Evolutionary conservation across 2,329 filamentous ascomycete species (phyloP).

Genomic region (Coniochaeta sp.): DNA sequence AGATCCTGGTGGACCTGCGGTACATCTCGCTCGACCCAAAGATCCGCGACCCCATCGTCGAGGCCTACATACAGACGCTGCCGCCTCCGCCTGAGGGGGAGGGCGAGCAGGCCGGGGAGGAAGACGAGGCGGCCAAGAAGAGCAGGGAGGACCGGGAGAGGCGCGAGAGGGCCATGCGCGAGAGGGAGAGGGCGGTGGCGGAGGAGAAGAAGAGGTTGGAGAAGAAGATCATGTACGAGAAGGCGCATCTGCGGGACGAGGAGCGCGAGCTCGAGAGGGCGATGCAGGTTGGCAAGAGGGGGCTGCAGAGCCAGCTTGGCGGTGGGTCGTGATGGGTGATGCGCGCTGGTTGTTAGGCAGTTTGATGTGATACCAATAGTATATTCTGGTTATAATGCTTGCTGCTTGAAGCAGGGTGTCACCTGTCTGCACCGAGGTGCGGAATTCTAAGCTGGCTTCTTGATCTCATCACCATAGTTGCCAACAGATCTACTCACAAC

Average conservation of each 20-base stretch:
- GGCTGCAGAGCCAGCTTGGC: slow-evolving; percentile 52
- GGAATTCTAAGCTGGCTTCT: background rate
- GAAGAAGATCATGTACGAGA: slow-evolving; percentile 51
- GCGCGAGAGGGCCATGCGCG: slow-evolving; percentile 60
- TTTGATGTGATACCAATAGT: too few species aligned
- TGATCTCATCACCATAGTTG: background rate
- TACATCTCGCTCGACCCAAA: slow-evolving; percentile 59
- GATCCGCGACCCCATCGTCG: slow-evolving; percentile 56
- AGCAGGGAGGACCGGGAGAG: slow-evolving; percentile 42
- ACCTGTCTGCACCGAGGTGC: too few species aligned
- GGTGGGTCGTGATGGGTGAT: background rate
- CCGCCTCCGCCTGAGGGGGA: slow-evolving; percentile 49
- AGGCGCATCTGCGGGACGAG: slow-evolving; percentile 54
- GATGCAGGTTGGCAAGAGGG: slow-evolving; percentile 61
- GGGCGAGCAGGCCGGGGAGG: slow-evolving; percentile 35
- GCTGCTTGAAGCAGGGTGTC: too few species aligned
- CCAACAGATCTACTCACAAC: too few species aligned
- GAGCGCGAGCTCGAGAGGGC: slow-evolving; percentile 61
- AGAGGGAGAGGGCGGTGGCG: slow-evolving; percentile 53
- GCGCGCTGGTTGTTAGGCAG: too few species aligned
- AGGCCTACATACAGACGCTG: slow-evolving; percentile 58
- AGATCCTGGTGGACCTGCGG: slow-evolving; percentile 58
- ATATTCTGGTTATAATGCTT: too few species aligned
- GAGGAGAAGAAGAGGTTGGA: slow-evolving; percentile 56
- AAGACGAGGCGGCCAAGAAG: slow-evolving; percentile 43